Evolutionary conservation across 768 basidiomycete species (phyloP).

Genomic region (Candolleomyces efflorescens): DNA sequence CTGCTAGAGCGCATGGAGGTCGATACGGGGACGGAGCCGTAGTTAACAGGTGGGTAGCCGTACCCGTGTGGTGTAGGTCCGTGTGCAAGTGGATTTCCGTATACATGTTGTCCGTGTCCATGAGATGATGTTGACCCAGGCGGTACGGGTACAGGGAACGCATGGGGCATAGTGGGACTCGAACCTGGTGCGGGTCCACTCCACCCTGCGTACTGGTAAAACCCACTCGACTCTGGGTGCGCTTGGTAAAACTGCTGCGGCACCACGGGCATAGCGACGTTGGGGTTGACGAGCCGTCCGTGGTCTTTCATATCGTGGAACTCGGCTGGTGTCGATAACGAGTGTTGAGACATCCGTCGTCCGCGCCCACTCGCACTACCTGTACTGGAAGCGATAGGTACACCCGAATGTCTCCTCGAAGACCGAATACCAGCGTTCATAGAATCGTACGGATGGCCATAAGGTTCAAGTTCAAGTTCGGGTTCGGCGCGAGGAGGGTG

Average conservation of each 20-base stretch:
- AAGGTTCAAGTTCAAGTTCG: no score
- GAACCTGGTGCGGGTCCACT: not conserved
- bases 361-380: no score
- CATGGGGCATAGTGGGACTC: not conserved
- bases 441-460: no score
- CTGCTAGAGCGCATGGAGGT: no score
- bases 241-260: not conserved
- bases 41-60: no score
- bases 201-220: not conserved
- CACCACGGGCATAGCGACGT: not conserved
- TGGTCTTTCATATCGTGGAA: not conserved
- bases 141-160: not conserved
- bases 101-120: no score
- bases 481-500: no score
- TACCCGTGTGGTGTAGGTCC: no score
- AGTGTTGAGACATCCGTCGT: no score
- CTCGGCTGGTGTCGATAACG: not conserved
- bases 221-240: not conserved
- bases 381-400: no score
- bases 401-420: not conserved
- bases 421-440: no score
- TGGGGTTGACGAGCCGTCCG: not conserved
- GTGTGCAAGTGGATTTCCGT: not conserved
- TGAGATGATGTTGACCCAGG: not conserved
- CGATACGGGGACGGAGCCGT: no score